Conservation (phyloP, 495 filamentous ascomycete genomes). For the Sporormia fimetaria region DNA sequence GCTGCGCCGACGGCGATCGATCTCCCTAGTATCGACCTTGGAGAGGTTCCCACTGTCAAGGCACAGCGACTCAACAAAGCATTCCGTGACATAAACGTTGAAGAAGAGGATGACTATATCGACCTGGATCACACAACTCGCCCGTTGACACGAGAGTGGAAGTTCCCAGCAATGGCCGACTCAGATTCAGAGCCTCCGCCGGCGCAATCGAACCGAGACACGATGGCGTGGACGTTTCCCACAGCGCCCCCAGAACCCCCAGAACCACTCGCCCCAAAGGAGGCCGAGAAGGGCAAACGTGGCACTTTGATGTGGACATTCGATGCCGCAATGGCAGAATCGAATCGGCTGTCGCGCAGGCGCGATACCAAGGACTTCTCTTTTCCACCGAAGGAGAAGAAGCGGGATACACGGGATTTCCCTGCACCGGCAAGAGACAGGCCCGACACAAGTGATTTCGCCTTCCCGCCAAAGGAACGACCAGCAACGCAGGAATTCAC, state of each 20-base stretch:
- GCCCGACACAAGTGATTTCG: slow-evolving; percentile 19
- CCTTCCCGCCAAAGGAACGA: slow-evolving; percentile 17
- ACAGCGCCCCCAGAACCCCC: too few relatives aligned
- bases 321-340: slow-evolving; percentile 19
- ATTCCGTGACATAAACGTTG: slow-evolving; percentile 36
- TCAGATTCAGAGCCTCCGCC: too few relatives aligned
- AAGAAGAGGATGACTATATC: slow-evolving; percentile 28
- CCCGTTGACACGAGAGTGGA: slow-evolving; percentile 32
- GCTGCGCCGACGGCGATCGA: slow-evolving; percentile 44
- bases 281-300: slow-evolving; percentile 12
- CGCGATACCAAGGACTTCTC: slow-evolving; percentile 14
- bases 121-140: slow-evolving; percentile 24
- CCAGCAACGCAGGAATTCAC: too few relatives aligned
- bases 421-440: slow-evolving; percentile 8
- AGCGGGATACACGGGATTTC: too few relatives aligned
- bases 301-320: slow-evolving; percentile 24
- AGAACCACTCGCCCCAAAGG: too few relatives aligned
- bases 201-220: too few relatives aligned
- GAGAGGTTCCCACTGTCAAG: slow-evolving; percentile 39
- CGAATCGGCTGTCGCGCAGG: slow-evolving; percentile 9
- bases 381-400: slow-evolving; percentile 3
- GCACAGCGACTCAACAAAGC: slow-evolving; percentile 29
- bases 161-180: slow-evolving; percentile 26
- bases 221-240: slow-evolving; percentile 5
- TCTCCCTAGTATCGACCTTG: slow-evolving; percentile 35